Percentiles rank a stretch among this genome's conserved stretches.
Conservation (phyloP, 1,284 basidiomycete genomes). For the Cutaneotrichosporon spelunceum region DNA sequence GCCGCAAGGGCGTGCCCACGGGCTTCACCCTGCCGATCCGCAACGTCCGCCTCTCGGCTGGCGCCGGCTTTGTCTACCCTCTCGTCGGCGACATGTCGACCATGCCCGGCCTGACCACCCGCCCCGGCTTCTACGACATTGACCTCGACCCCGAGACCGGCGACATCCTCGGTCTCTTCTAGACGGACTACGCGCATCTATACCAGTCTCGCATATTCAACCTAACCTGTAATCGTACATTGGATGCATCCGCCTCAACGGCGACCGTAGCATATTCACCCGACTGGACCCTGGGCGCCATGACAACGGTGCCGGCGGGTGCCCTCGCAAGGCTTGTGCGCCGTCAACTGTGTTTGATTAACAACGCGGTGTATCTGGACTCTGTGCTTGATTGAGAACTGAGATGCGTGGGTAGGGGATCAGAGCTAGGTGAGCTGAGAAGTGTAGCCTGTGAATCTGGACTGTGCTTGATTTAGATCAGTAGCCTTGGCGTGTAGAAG, state of each 20-base stretch:
- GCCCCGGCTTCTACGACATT: slow-evolving; percentile 66
- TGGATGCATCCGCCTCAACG: slow-evolving; percentile 12
- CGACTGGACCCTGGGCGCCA: no score
- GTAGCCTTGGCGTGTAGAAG: no score
- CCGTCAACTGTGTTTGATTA: no score
- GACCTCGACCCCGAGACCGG: slow-evolving; percentile 51
- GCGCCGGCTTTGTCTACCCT: slow-evolving; percentile 94
- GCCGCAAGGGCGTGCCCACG: slow-evolving; percentile 80
- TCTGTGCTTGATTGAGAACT: no score
- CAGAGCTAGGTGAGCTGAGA: no score
- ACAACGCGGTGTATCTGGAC: no score
- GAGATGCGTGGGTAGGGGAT: no score
- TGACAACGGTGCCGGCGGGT: no score
- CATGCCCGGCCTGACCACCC: slow-evolving; percentile 93
- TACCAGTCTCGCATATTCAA: slow-evolving; percentile 2
- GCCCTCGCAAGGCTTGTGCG: no score
- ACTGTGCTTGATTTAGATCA: no score
- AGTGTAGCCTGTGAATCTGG: no score
- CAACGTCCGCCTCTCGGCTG: slow-evolving; percentile 81
- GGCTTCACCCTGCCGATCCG: slow-evolving; percentile 93
- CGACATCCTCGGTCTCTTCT: slow-evolving; percentile 52
- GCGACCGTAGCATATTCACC: background rate
- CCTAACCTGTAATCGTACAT: slow-evolving; percentile 6
- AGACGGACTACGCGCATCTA: no score
- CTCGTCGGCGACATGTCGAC: slow-evolving; percentile 93